Base-by-base conservation (phyloP, 2,329 filamentous ascomycete genomes). In the Fusarium sp. region DNA sequence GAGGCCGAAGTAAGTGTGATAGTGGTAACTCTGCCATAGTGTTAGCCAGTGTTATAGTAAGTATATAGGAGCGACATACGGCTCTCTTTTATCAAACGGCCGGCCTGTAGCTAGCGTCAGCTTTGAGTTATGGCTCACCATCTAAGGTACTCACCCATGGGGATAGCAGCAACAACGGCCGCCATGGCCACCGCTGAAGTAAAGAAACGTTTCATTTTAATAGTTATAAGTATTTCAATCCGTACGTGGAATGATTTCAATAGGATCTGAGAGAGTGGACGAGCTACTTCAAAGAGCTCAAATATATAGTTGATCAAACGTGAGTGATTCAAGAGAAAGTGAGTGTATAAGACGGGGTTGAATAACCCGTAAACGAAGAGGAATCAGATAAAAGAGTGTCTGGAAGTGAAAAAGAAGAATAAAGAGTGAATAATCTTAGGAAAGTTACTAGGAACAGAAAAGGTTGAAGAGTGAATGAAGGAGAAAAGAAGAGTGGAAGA, bases 161-260 rank as follows among this genome's bases (percentile, higher is more conserved):
- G 75, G 18, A 70, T 51, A 47, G 70, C 70, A 47, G 65, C 44
- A 52, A 71, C 71, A 20, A 72, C 56, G 11, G 67, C 68, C 32
- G 67, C 68, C 48, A 76, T 63, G 30, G 67, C 72, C 47, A 77
- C 32, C 18, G 64, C 74, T 27, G 75, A 74, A 52, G 75, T 57
- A 20, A 79, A 58, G 48, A 73, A 56, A 18, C 51, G 63, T 34
- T 61, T 67, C 56, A 74, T 22, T 18, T 65, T 44, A 75, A 79
- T 70, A 68, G 37, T 65, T 13, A 11, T 20, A 32, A 53, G 18
- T 47, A 12, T 37, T 44, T 40, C n/a, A 34, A 32, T 30, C 30
- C 20, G n/a, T 30, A 58, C 22, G 44, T 45, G 55, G 30, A 20
- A 20, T 54, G 11, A 29, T 37, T n/a, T 41, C 34, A n/a, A 25